Evolutionary conservation across 176 grass and related monocot genomes (phyloP).

Genomic region (Phoenix roebelenii): DNA sequence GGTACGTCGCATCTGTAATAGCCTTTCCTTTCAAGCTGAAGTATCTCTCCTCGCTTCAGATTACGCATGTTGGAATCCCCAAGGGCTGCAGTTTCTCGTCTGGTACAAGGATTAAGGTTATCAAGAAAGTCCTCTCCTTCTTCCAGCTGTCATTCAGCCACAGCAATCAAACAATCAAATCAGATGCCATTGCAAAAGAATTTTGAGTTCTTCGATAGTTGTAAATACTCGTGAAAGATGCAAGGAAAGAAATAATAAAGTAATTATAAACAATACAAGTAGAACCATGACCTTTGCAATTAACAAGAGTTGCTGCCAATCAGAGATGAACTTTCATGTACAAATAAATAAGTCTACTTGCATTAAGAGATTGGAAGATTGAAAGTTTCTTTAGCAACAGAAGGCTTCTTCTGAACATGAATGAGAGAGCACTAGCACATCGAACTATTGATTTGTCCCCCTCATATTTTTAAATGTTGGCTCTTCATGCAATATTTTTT

Average conservation of each 20-base stretch:
- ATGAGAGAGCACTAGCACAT: too few relatives aligned
- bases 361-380: neutral
- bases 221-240: too few relatives aligned
- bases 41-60: constrained; percentile 68
- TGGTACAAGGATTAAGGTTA: constrained; percentile 65
- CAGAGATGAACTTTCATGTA: neutral
- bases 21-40: constrained; percentile 92
- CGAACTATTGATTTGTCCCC: too few relatives aligned
- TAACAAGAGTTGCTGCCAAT: too few relatives aligned
- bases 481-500: too few relatives aligned
- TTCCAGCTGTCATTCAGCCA: constrained; percentile 45
- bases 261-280: too few relatives aligned
- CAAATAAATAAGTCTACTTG: neutral
- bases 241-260: too few relatives aligned
- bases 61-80: constrained; percentile 71
- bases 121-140: constrained; percentile 60
- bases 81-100: constrained; percentile 50
- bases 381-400: too few relatives aligned
- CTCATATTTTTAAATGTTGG: too few relatives aligned
- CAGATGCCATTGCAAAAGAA: neutral
- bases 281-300: too few relatives aligned
- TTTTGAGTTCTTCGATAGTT: too few relatives aligned
- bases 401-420: too few relatives aligned
- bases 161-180: neutral
- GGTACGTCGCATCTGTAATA: constrained; percentile 82